Conservation (phyloP, 192 early-diverging fungal genomes). For the Coemansia sp. region DNA sequence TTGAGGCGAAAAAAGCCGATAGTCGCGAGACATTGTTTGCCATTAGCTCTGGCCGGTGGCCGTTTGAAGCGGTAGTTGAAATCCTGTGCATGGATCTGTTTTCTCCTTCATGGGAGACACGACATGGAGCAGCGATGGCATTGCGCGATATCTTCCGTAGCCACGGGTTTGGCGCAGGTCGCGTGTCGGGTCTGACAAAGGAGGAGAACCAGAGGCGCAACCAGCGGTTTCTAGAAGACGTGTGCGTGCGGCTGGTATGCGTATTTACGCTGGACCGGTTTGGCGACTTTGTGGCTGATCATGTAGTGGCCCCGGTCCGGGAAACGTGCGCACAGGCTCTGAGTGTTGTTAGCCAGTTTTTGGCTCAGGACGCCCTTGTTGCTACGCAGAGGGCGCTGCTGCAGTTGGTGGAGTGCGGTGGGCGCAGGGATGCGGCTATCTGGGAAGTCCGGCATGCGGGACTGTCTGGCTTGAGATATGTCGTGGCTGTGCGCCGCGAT, state of each 20-base stretch:
- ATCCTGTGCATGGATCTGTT: constrained; percentile 72
- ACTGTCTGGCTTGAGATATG: constrained; percentile 89
- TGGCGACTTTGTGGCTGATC: constrained; percentile 94
- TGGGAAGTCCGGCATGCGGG: constrained; percentile 96
- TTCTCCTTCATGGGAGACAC: constrained; percentile 80
- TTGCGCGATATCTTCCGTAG: constrained; percentile 82
- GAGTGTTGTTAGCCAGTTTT: constrained; percentile 68
- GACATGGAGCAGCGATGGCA: constrained; percentile 96
- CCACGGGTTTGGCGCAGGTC: constrained; percentile 83
- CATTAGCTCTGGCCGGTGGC: constrained; percentile 63
- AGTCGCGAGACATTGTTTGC: constrained; percentile 47
- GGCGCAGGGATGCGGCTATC: constrained; percentile 30
- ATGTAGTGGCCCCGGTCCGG: constrained; percentile 91
- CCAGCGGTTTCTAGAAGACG: constrained; percentile 81
- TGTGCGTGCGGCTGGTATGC: constrained; percentile 84
- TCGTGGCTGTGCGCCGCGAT: constrained; percentile 88
- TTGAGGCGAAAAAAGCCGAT: constrained; percentile 61
- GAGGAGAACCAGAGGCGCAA: constrained; percentile 67
- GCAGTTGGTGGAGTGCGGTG: constrained; percentile 53
- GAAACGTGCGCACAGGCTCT: constrained; percentile 89
- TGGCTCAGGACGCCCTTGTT: constrained; percentile 57
- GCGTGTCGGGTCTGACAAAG: constrained; percentile 52
- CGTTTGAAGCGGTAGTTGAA: constrained; percentile 67
- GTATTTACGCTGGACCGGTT: constrained; percentile 95
- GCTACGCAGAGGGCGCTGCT: constrained; percentile 60